These are phyloP conservation scores for Jackrogersella multiformis DNA, from an alignment of 495 filamentous ascomycete genomes.

Conservation along the genomic window DNA sequence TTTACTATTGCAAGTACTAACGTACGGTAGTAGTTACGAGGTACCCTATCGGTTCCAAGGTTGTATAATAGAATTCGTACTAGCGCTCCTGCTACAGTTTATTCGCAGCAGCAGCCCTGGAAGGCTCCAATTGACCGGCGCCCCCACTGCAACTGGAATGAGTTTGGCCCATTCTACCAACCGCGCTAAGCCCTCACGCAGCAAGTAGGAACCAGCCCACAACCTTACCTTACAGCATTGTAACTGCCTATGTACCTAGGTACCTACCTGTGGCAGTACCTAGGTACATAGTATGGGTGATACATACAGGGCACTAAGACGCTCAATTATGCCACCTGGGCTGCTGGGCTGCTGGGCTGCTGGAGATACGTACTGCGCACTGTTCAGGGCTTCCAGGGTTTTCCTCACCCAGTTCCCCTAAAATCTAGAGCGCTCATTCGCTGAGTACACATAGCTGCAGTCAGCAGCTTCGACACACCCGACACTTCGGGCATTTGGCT, in stretches of 20 bases:
- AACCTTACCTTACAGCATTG: neutral
- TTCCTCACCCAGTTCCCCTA: slow-evolving; percentile 10
- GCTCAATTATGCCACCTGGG: too few relatives aligned
- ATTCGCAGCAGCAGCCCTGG: slow-evolving; percentile 6
- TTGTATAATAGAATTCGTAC: neutral
- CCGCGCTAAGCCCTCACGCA: slow-evolving; percentile 41
- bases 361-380: too few relatives aligned
- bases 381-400: slow-evolving; percentile 20
- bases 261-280: too few relatives aligned
- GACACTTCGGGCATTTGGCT: slow-evolving; percentile 42
- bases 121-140: slow-evolving; percentile 4
- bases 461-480: slow-evolving; percentile 36
- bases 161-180: slow-evolving; percentile 36
- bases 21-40: slow-evolving; percentile 3
- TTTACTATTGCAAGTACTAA: slow-evolving; percentile 7
- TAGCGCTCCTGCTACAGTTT: slow-evolving; percentile 1
- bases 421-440: slow-evolving; percentile 11
- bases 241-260: too few relatives aligned
- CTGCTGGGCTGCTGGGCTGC: too few relatives aligned
- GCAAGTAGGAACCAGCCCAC: too few relatives aligned
- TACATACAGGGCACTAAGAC: neutral
- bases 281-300: neutral
- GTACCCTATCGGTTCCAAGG: slow-evolving; percentile 1
- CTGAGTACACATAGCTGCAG: slow-evolving; percentile 6
- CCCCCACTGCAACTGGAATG: slow-evolving; percentile 32